Base-by-base conservation (phyloP, 176 grass and related monocot genomes). In the Oryza officinalis region DNA sequence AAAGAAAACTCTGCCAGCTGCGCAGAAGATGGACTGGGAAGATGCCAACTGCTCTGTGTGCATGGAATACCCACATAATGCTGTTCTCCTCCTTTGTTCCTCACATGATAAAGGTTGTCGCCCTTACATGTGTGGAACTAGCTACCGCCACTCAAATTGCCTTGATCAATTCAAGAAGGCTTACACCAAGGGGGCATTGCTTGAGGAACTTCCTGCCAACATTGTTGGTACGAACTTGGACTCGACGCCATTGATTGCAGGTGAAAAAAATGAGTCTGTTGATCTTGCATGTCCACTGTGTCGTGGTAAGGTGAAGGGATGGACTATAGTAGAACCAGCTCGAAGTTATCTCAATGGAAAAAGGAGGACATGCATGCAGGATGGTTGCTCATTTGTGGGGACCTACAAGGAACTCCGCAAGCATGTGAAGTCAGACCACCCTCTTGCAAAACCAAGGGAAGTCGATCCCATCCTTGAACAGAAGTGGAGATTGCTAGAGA, bases 51-150 rank as follows among this genome's bases (percentile, higher is more conserved):
- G 96, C 64, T 93, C 96, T 26, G 93, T 98, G 32, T 98, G 96
- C 81, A 95, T 98, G 96, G 96, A 98, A 63, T 95, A 85, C 63
- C 96, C 96, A 27, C 96, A 98, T 61, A 93, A 95, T 87, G 96
- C 93, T 63, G 96, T 98, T 65, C 89, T 98, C n/a, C 91, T 98
- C 25, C 89, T 98, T 11, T 98, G 96, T 75, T 96, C 96, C n/a
- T 99, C 96, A 10, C 91, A 99, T 79, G 93, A 99, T 74, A 94
- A 99, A 79, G 96, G 96, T 10, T 99, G 96, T 9, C 91, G 89
- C 57, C 96, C 96, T 80, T 99, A 96, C 86, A 99, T 96, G 93
- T 99, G 96, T 83, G 93, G 89, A 63, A 96, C 96, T 60, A 99
- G 93, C 67, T 89, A 85, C 54, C 88, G 91, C 43, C 91, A 96